Conservation (phyloP, 2,329 filamentous ascomycete species). For the Colletotrichum spaethianum region DNA sequence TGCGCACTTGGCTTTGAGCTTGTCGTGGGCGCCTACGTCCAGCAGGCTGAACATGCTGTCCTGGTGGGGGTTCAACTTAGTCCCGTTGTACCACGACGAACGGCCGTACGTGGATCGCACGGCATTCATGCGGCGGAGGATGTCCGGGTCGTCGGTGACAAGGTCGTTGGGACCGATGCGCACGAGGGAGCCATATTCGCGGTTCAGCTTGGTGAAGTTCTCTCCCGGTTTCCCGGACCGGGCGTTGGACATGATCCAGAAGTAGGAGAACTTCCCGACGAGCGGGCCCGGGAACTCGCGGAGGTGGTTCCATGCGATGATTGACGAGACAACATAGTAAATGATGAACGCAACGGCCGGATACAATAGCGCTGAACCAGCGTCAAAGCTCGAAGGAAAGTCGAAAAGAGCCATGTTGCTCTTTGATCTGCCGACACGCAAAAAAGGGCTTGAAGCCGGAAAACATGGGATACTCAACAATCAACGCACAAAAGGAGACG, state of each 20-base stretch:
- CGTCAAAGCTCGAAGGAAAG: not conserved
- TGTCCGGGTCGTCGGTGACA: slow-evolving; percentile 41
- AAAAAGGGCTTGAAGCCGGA: not conserved
- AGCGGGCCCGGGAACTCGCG: slow-evolving; percentile 28
- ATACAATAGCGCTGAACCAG: slow-evolving; percentile 5
- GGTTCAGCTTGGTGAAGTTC: slow-evolving; percentile 28
- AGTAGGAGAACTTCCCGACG: slow-evolving; percentile 36
- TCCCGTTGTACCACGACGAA: slow-evolving; percentile 41
- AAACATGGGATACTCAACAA: too few species aligned
- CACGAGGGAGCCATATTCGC: slow-evolving; percentile 40
- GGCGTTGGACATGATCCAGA: slow-evolving; percentile 37
- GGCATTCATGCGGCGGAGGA: slow-evolving; percentile 37
- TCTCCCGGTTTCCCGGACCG: slow-evolving; percentile 27
- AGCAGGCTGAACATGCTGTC: slow-evolving; percentile 42
- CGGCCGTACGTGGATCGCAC: slow-evolving; percentile 38
- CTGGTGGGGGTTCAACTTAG: slow-evolving; percentile 34
- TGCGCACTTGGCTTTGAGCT: slow-evolving; percentile 40
- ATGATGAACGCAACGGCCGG: slow-evolving; percentile 27
- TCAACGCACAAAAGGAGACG: not conserved
- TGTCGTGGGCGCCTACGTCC: slow-evolving; percentile 57
- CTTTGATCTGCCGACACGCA: not conserved
- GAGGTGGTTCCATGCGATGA: slow-evolving; percentile 47
- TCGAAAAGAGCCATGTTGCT: slow-evolving; percentile 23
- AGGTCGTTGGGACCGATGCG: slow-evolving; percentile 44
- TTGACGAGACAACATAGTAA: slow-evolving; percentile 42